phyloP scores from a whole-genome alignment of 306 rosid genomes.

The Castanea crenata region DNA sequence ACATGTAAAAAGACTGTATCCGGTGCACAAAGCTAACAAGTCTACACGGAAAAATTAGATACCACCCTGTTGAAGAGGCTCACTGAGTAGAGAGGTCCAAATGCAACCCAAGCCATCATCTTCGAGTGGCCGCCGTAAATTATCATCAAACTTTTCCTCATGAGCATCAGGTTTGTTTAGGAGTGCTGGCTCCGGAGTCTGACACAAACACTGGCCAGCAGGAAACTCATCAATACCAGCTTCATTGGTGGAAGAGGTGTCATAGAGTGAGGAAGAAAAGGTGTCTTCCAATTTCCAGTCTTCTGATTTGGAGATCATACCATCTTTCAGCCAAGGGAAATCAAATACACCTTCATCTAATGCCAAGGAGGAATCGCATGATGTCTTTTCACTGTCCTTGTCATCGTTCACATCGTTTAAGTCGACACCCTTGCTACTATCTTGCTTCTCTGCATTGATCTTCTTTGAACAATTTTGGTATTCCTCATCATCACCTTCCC shows the following conservation, averaged over 20 bases:
- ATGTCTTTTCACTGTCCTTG: constrained; percentile 3
- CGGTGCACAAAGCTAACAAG: no score
- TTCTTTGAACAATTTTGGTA: constrained; percentile 17
- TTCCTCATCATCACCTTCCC: constrained; percentile 41
- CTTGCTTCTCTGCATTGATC: constrained; percentile 43
- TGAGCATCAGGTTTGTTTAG: constrained; percentile 30
- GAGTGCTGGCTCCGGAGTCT: constrained; percentile 28
- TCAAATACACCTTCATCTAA: constrained; percentile 76
- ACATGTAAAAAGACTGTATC: not conserved
- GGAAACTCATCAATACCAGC: constrained; percentile 34
- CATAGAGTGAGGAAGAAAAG: constrained; percentile 41
- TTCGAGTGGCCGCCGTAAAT: constrained; percentile 34
- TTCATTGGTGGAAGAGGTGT: constrained; percentile 12
- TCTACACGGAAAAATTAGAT: not conserved
- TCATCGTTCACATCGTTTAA: constrained; percentile 16
- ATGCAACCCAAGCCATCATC: constrained; percentile 49
- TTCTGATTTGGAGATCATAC: constrained; percentile 57
- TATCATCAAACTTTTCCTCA: constrained; percentile 28
- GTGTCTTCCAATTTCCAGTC: constrained; percentile 59
- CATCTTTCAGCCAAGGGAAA: constrained; percentile 93
- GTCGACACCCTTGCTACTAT: constrained; percentile 10
- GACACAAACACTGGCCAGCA: constrained; percentile 33
- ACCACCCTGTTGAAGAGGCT: constrained; percentile 32
- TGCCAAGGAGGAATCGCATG: constrained; percentile 27
- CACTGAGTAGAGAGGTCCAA: constrained; percentile 49